phyloP scores from a whole-genome alignment of 2,329 filamentous ascomycete genomes.

The Verticillium albo-atrum region DNA sequence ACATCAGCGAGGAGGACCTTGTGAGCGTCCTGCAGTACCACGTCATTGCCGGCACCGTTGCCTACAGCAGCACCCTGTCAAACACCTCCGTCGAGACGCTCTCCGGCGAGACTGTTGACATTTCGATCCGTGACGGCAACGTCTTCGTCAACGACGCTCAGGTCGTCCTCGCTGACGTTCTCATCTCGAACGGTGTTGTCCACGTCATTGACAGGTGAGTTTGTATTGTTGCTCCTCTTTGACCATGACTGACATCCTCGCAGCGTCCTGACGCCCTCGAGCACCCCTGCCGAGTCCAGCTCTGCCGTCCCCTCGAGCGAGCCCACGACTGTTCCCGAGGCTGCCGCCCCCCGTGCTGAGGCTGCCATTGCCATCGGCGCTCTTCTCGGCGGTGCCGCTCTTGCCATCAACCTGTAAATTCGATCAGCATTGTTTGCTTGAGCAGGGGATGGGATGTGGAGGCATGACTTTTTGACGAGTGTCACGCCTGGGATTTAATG shows the following conservation, averaged over 20 bases:
- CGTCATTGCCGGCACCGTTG: constrained; percentile 48
- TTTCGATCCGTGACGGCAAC: constrained; percentile 17
- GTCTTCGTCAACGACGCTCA: constrained; percentile 25
- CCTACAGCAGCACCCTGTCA: constrained; percentile 18
- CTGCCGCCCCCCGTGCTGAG: constrained; percentile 23
- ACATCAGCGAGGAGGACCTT: constrained; percentile 42
- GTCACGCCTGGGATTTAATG: not conserved
- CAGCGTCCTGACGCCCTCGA: constrained; percentile 53
- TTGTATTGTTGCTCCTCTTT: not conserved
- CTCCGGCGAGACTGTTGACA: constrained; percentile 26
- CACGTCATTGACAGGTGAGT: constrained; percentile 53
- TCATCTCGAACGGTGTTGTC: constrained; percentile 50
- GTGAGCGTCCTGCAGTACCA: constrained; percentile 57
- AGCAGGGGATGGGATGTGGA: not conserved
- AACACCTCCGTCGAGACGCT: constrained; percentile 6
- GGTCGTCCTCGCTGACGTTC: constrained; percentile 41
- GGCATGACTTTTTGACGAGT: not conserved
- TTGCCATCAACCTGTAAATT: constrained; percentile 13
- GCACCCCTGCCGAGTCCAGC: constrained; percentile 35
- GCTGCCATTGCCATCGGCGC: constrained; percentile 38
- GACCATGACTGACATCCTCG: constrained; percentile 1
- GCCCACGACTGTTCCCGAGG: constrained; percentile 25
- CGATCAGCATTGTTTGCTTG: not conserved
- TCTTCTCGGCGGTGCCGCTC: constrained; percentile 39
- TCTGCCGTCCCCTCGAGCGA: constrained; percentile 36